Evolutionary conservation across 768 basidiomycete genomes (phyloP).

Genomic region (Boletus rubescentipes): DNA sequence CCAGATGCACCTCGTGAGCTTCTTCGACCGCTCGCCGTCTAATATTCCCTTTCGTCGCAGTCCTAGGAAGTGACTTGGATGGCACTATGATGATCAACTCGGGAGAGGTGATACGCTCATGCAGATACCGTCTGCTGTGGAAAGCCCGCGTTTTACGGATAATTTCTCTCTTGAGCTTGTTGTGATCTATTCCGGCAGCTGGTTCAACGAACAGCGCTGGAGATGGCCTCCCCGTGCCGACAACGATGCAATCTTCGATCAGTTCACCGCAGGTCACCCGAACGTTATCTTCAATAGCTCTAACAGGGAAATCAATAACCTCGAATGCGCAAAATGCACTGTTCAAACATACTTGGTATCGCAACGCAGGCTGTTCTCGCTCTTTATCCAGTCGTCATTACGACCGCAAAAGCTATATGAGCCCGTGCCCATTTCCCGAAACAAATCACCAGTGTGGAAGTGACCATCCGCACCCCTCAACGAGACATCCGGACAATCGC

Average conservation of each 20-base stretch:
- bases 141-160: slow-evolving; percentile 71
- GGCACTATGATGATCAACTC: slow-evolving; percentile 70
- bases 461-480: slow-evolving; percentile 63
- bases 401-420: slow-evolving; percentile 67
- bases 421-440: slow-evolving; percentile 59
- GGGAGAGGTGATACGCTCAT: slow-evolving; percentile 68
- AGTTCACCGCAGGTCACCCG: slow-evolving; percentile 56
- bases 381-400: slow-evolving; percentile 86
- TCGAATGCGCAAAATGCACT: not conserved
- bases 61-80: slow-evolving; percentile 61
- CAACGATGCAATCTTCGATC: slow-evolving; percentile 73
- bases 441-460: slow-evolving; percentile 83
- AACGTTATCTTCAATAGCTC: slow-evolving; percentile 77
- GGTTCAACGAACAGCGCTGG: slow-evolving; percentile 78
- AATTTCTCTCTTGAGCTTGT: slow-evolving; percentile 67
- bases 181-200: slow-evolving; percentile 47
- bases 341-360: slow-evolving; percentile 63
- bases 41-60: too few species aligned
- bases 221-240: slow-evolving; percentile 73
- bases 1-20: too few species aligned
- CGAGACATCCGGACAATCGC: slow-evolving; percentile 63
- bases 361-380: slow-evolving; percentile 72
- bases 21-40: too few species aligned
- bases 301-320: slow-evolving; percentile 24
- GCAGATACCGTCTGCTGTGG: slow-evolving; percentile 72